These are phyloP conservation scores for Solanum acaule DNA, from an alignment of 257 asterid species.

Conservation along the genomic window DNA sequence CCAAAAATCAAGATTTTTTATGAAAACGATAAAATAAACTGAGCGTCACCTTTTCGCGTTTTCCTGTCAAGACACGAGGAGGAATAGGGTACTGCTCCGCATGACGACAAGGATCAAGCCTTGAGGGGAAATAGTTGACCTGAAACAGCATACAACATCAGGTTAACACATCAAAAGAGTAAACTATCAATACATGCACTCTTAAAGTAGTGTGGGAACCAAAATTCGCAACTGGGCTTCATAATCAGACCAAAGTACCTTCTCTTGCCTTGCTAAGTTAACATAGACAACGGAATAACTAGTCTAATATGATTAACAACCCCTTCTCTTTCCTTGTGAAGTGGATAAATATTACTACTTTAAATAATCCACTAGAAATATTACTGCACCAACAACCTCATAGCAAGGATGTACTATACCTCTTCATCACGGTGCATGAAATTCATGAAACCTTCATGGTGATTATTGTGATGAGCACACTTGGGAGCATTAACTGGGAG, in stretches of 20 bases:
- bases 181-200: not conserved
- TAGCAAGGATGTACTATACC: conserved; percentile 11
- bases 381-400: not conserved
- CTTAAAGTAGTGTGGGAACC: not conserved
- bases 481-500: conserved; percentile 49
- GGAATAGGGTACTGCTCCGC: conserved; percentile 39
- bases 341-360: not conserved
- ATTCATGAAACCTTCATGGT: conserved; percentile 43
- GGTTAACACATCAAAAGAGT: not conserved
- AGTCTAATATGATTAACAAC: not conserved
- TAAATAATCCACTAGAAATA: not conserved
- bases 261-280: not conserved
- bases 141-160: not conserved
- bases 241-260: not conserved
- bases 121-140: conserved; percentile 44
- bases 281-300: not conserved
- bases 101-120: conserved; percentile 37
- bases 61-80: conserved; percentile 26
- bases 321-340: not conserved
- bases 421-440: conserved; percentile 49
- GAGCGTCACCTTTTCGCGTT: conserved; percentile 24
- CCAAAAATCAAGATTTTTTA: not conserved
- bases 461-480: conserved; percentile 41
- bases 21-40: not conserved
- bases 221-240: not conserved